Evolutionary conservation across 169 alveolate genomes (phyloP).

Genomic region (Blepharisma undulans): DNA sequence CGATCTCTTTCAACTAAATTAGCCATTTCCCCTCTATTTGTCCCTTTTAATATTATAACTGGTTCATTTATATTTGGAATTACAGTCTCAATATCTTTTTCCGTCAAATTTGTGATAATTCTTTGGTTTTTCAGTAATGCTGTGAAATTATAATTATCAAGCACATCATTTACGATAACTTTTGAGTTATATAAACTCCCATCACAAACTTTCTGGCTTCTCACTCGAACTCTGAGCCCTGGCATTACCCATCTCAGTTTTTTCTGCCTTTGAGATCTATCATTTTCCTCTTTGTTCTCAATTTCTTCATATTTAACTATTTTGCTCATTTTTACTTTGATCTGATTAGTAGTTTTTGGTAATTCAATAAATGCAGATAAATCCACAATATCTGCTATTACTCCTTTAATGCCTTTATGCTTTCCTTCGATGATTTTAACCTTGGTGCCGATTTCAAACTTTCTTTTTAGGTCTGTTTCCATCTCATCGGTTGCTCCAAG

Average conservation of each 20-base stretch:
- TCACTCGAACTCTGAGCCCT: slow-evolving; percentile 40
- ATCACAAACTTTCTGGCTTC: slow-evolving; percentile 29
- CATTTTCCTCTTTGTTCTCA: not conserved
- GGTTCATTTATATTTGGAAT: slow-evolving; percentile 43
- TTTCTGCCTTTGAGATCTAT: not conserved
- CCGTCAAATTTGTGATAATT: slow-evolving; percentile 30
- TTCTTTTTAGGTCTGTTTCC: not conserved
- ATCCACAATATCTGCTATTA: not conserved
- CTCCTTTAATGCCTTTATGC: slow-evolving; percentile 39
- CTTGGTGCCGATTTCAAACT: not conserved
- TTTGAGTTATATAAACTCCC: slow-evolving; percentile 34
- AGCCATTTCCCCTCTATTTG: slow-evolving; percentile 40
- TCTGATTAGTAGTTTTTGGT: not conserved
- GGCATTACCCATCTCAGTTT: slow-evolving; percentile 44
- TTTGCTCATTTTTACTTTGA: not conserved
- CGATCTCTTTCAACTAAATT: slow-evolving; percentile 35
- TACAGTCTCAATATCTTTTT: slow-evolving; percentile 47
- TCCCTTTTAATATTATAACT: slow-evolving; percentile 38
- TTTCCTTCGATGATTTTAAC: slow-evolving; percentile 42
- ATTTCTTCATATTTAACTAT: not conserved
- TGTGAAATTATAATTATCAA: slow-evolving; percentile 37
- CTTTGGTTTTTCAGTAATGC: not conserved
- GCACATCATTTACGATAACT: slow-evolving; percentile 35
- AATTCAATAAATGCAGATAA: slow-evolving; percentile 27
- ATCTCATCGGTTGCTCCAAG: slow-evolving; percentile 35